phyloP scores from a whole-genome alignment of 139 green algal genomes.

The Eudorina sp. region DNA sequence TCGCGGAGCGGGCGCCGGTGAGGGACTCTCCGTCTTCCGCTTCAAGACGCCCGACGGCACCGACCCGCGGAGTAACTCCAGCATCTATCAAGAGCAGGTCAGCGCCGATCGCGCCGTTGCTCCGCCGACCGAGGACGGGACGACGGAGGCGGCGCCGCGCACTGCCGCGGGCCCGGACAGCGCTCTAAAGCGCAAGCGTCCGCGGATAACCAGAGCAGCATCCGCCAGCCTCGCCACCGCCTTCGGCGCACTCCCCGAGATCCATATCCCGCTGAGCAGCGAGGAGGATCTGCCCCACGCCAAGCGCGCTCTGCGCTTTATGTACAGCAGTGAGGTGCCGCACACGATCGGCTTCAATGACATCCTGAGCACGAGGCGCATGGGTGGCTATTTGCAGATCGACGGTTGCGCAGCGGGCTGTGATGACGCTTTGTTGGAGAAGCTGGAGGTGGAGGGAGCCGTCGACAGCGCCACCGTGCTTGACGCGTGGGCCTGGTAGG shows the following conservation, averaged over 20 bases:
- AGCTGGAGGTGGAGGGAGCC: not conserved
- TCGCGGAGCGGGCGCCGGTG: too few relatives aligned
- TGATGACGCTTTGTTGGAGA: not conserved
- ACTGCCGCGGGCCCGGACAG: too few relatives aligned
- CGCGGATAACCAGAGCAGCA: not conserved
- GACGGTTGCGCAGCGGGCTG: not conserved
- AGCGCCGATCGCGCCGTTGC: too few relatives aligned
- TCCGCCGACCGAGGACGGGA: too few relatives aligned
- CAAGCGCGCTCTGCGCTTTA: not conserved
- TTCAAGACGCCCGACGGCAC: too few relatives aligned
- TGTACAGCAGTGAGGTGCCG: not conserved
- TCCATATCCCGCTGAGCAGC: not conserved
- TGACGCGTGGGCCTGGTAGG: not conserved
- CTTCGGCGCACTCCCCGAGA: not conserved
- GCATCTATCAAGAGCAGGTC: too few relatives aligned
- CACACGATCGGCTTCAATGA: conserved; percentile 2
- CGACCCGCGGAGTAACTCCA: too few relatives aligned
- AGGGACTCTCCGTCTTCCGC: too few relatives aligned
- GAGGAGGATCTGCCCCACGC: not conserved
- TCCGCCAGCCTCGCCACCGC: not conserved
- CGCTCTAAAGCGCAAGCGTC: not conserved
- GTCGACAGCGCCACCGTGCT: not conserved
- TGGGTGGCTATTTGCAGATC: not conserved
- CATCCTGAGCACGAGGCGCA: not conserved
- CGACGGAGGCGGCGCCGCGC: too few relatives aligned